phyloP scores from a whole-genome alignment of 2,329 filamentous ascomycete genomes.

The Plenodomus biglobosus region DNA sequence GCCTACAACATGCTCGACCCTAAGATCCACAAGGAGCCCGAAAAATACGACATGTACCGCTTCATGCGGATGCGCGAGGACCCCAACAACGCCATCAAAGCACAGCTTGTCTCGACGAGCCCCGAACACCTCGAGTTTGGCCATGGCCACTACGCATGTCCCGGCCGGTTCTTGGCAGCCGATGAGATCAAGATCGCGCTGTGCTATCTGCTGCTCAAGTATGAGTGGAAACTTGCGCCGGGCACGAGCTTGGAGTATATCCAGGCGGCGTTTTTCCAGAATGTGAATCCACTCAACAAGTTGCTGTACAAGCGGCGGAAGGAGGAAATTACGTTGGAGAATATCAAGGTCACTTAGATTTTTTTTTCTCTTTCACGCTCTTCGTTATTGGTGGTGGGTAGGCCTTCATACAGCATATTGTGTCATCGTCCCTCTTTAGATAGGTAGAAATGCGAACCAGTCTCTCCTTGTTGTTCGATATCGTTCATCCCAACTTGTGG shows the following conservation, averaged over 20 bases:
- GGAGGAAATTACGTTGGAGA: constrained; percentile 2
- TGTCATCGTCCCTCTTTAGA: too few relatives aligned
- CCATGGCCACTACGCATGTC: constrained; percentile 13
- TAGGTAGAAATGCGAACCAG: too few relatives aligned
- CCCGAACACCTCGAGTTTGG: constrained; percentile 17
- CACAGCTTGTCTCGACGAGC: neutral
- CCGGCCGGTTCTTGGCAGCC: constrained; percentile 24
- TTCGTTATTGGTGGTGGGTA: too few relatives aligned
- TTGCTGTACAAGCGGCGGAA: neutral
- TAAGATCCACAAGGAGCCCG: neutral
- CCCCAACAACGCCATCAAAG: neutral
- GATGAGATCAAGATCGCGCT: constrained; percentile 23
- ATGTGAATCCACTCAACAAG: neutral
- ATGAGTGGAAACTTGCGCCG: constrained; percentile 10
- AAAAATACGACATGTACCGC: constrained; percentile 1
- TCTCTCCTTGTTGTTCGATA: too few relatives aligned
- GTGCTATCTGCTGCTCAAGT: constrained; percentile 15
- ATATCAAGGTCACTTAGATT: too few relatives aligned
- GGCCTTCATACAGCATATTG: too few relatives aligned
- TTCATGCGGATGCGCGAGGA: neutral
- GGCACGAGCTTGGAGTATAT: neutral
- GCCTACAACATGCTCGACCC: neutral
- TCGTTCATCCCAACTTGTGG: too few relatives aligned
- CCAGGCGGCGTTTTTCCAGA: neutral
- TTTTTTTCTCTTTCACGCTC: too few relatives aligned